Evolutionary conservation across 2,329 filamentous ascomycete genomes (phyloP), one percentile per base, ranked within the genome.

Genomic region (Pseudogymnoascus sp.): DNA sequence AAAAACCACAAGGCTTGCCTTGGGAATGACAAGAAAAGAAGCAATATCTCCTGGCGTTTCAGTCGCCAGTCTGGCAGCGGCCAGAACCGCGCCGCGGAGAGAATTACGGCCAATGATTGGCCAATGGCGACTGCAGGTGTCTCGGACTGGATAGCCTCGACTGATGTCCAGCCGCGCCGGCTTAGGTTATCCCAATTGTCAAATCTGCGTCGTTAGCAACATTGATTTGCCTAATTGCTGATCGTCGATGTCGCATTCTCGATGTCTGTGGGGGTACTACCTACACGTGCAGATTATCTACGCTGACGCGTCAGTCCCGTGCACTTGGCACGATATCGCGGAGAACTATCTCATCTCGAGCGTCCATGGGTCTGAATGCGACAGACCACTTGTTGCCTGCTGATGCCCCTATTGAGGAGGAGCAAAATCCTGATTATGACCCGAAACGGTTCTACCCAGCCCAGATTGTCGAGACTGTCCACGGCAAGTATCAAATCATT

Each of bases 361-460:
- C 25, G 42, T n/a, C 25, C 12, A 15, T 12, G 25, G 8, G 9
- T 25, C 7, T 25, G 7, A 29, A 48, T 9, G 42, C 42, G 27
- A 8, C 10, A 12, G n/a, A 25, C 31, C 6, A 29, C 15, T 15
- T 48, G 7, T 48, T 69, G 58, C 62, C 33, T 65, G 8, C 55
- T 21, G 58, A 35, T 60, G 8, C 36, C 10, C 29, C 27, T 25
- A 29, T 73, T 62, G 71, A 72, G 60, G 69, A 73, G 64, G 71
- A 73, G 63, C 66, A 67, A 62, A 71, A 60, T 10, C 71, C 68
- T 58, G 61, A 62, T 15, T 72, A 73, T 62, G 40, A 71, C 62
- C 67, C 69, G 60, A 69, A 68, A 63, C 10, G 60, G 39, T 72
- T 70, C 60, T 72, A 72, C 40, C 72, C 69, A 64, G 70, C 67